Conservation (phyloP, 176 grass and related monocot species). For the Elymus sibiricus region DNA sequence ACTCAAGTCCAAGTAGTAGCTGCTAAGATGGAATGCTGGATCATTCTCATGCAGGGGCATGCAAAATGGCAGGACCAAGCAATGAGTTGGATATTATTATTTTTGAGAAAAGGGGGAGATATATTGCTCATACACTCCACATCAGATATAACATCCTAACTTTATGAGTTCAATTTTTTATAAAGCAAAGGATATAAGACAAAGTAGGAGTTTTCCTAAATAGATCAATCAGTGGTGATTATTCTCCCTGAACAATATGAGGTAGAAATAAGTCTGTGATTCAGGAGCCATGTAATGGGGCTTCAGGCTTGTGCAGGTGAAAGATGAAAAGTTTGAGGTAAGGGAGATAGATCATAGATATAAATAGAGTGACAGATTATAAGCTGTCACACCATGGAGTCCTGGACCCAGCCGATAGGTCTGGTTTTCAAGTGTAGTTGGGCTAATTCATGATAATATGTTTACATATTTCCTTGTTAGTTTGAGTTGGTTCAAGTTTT, state of each 20-base stretch:
- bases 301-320: not conserved
- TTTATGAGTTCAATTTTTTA: not conserved
- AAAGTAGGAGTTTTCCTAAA: not conserved
- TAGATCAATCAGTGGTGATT: not conserved
- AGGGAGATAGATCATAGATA: not conserved
- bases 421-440: not conserved
- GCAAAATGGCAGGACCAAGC: not conserved
- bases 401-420: not conserved
- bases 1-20: not conserved
- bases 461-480: not conserved
- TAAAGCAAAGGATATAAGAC: not conserved
- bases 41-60: not conserved
- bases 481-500: not conserved
- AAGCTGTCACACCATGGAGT: not conserved
- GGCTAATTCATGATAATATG: not conserved
- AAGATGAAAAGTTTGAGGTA: not conserved
- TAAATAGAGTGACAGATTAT: not conserved
- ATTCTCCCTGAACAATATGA: not conserved
- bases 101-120: not conserved
- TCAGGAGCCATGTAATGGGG: not conserved
- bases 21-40: not conserved
- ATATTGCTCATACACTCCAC: not conserved
- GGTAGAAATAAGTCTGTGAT: not conserved
- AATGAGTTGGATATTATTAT: not conserved
- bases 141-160: not conserved